These are phyloP conservation scores for Carex parvula DNA, from an alignment of 176 grass and related monocot species.

Conservation along the genomic window DNA sequence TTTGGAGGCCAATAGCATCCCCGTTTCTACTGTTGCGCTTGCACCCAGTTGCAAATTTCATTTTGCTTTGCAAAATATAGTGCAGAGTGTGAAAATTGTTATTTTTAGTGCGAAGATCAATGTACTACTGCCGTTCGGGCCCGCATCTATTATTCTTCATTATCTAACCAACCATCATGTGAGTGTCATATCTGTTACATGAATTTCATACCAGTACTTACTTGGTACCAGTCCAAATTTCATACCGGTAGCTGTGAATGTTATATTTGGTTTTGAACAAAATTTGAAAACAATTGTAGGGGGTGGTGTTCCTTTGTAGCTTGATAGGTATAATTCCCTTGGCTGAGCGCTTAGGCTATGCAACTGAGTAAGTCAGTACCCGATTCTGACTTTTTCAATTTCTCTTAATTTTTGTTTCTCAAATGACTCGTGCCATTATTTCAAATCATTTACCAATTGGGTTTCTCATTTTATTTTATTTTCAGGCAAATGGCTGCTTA, in stretches of 20 bases:
- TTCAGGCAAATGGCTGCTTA: constrained; percentile 66
- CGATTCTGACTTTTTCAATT: constrained; percentile 23
- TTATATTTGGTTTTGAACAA: background rate
- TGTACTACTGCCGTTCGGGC: constrained; percentile 51
- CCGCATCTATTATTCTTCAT: constrained; percentile 47
- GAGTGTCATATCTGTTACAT: constrained; percentile 25
- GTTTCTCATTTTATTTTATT: constrained; percentile 12
- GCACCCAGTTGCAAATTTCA: background rate
- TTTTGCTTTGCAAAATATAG: constrained; percentile 12
- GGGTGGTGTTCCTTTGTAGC: constrained; percentile 62
- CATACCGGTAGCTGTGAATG: background rate
- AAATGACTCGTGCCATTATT: background rate
- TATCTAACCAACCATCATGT: constrained; percentile 59
- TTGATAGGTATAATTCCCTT: constrained; percentile 77
- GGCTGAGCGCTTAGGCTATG: constrained; percentile 80
- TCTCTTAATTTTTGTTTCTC: background rate
- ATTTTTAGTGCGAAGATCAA: constrained; percentile 65
- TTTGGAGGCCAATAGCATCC: background rate
- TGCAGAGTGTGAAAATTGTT: too few species aligned
- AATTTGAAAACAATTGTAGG: constrained; percentile 36
- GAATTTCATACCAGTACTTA: background rate
- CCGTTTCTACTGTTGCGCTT: constrained; percentile 1
- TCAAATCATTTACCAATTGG: constrained; percentile 13
- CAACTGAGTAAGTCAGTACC: constrained; percentile 66
- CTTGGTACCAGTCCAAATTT: background rate